Evolutionary conservation across 371 early-diverging fungal genomes (phyloP).

Genomic region (Actinomucor elegans): DNA sequence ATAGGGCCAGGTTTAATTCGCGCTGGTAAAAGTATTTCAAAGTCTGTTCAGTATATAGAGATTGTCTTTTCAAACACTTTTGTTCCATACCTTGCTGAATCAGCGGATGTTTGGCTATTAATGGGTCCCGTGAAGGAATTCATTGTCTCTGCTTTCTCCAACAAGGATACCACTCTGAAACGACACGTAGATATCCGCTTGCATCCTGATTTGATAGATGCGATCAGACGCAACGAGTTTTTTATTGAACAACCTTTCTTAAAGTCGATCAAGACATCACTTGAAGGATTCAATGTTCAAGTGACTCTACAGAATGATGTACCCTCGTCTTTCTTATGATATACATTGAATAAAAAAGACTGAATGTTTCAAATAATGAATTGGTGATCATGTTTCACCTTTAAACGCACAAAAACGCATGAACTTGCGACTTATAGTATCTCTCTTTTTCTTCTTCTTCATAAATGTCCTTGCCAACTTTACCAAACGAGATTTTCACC

Average conservation of each 20-base stretch:
- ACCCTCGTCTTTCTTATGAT: too few species aligned
- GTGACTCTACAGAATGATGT: too few species aligned
- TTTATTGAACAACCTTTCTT: conserved; percentile 5
- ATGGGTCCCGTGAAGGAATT: conserved; percentile 21
- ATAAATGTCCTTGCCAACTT: not conserved
- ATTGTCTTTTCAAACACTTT: conserved; percentile 12
- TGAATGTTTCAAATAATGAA: too few species aligned
- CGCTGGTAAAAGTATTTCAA: conserved; percentile 1
- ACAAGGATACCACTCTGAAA: not conserved
- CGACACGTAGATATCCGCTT: not conserved
- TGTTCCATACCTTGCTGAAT: conserved; percentile 6
- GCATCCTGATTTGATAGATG: conserved; percentile 1
- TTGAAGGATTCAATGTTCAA: not conserved
- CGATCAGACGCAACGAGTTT: not conserved
- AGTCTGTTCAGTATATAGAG: conserved; percentile 1
- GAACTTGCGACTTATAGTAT: too few species aligned
- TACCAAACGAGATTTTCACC: conserved; percentile 12
- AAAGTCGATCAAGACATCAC: not conserved
- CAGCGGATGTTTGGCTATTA: conserved; percentile 13
- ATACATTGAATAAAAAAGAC: too few species aligned
- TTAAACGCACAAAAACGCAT: not conserved
- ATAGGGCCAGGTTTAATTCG: conserved; percentile 18
- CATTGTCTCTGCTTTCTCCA: not conserved
- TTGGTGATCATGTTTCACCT: not conserved
- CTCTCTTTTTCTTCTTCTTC: not conserved